A percentile compares a stretch with the other conserved stretches of the same genome.
These are phyloP conservation scores for Tricholoma sp. DNA, from an alignment of 768 basidiomycete species.

Conservation along the genomic window DNA sequence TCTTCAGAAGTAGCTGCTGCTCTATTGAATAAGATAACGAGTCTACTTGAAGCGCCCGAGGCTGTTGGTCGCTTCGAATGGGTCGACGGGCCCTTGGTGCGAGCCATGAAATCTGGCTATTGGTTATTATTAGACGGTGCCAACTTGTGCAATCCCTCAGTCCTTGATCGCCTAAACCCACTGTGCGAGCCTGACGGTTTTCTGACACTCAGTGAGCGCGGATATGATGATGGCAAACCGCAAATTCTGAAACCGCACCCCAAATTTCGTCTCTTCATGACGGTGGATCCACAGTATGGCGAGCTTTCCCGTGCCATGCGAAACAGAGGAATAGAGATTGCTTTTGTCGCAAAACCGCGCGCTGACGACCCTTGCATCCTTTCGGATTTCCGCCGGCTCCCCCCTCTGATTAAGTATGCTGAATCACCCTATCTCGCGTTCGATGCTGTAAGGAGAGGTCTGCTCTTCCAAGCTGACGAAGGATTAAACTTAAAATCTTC, in stretches of 20 bases:
- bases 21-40: slow-evolving; percentile 18
- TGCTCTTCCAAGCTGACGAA: slow-evolving; percentile 8
- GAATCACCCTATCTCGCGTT: slow-evolving; percentile 21
- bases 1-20: slow-evolving; percentile 4
- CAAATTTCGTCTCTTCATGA: slow-evolving; percentile 91
- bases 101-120: slow-evolving; percentile 78
- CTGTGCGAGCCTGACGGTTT: slow-evolving; percentile 85
- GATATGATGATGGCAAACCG: slow-evolving; percentile 71
- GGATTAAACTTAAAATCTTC: slow-evolving; percentile 17
- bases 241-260: slow-evolving; percentile 79
- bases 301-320: slow-evolving; percentile 98
- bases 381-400: slow-evolving; percentile 44
- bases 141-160: slow-evolving; percentile 92
- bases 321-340: slow-evolving; percentile 90
- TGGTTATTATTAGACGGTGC: slow-evolving; percentile 93
- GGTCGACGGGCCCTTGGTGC: slow-evolving; percentile 90
- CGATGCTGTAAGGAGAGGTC: slow-evolving; percentile 33
- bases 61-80: slow-evolving; percentile 73
- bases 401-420: slow-evolving; percentile 1
- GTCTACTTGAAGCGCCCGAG: slow-evolving; percentile 19
- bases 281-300: slow-evolving; percentile 83
- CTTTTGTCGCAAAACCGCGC: slow-evolving; percentile 33
- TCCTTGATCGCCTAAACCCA: slow-evolving; percentile 94
- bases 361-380: slow-evolving; percentile 45
- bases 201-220: slow-evolving; percentile 85